A percentile compares a stretch with the other conserved stretches of the same genome.
These are phyloP conservation scores for Nicotiana knightiana DNA, from an alignment of 257 asterid genomes.

Conservation along the genomic window DNA sequence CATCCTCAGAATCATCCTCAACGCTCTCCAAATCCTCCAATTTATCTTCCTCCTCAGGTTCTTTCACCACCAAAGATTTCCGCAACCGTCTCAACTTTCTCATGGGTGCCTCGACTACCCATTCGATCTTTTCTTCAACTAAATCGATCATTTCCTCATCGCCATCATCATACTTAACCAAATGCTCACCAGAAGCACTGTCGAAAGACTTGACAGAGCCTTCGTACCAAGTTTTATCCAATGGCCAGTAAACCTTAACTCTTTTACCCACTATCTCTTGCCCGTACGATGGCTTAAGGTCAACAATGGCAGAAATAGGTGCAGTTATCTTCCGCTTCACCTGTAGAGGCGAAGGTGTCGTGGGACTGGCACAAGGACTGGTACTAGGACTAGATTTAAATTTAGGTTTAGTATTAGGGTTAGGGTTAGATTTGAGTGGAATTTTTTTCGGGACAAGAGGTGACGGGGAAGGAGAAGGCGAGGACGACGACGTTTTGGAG, in stretches of 20 bases:
- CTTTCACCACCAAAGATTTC: slow-evolving; percentile 38
- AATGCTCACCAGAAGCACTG: slow-evolving; percentile 61
- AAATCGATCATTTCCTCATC: slow-evolving; percentile 71
- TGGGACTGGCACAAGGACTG: not conserved
- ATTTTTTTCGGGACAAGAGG: slow-evolving; percentile 25
- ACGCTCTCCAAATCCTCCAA: slow-evolving; percentile 22
- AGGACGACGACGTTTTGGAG: slow-evolving; percentile 38
- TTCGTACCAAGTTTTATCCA: slow-evolving; percentile 77
- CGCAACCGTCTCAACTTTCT: slow-evolving; percentile 64
- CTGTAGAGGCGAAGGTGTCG: not conserved
- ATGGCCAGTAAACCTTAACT: slow-evolving; percentile 72
- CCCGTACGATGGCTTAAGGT: slow-evolving; percentile 31
- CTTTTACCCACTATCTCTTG: slow-evolving; percentile 55
- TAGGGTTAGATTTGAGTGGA: slow-evolving; percentile 32
- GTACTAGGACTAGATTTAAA: not conserved
- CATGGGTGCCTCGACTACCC: slow-evolving; percentile 38
- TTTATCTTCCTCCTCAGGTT: slow-evolving; percentile 36
- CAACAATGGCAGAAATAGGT: slow-evolving; percentile 18
- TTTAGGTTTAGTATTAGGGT: slow-evolving; percentile 3
- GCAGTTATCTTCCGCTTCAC: not conserved
- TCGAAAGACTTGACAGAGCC: slow-evolving; percentile 72
- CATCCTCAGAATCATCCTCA: slow-evolving; percentile 59
- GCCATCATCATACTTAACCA: slow-evolving; percentile 74
- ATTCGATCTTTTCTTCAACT: slow-evolving; percentile 57
- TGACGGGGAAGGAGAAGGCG: slow-evolving; percentile 34